A percentile compares a stretch with the other conserved stretches of the same genome.
Evolutionary conservation across 257 asterid genomes (phyloP).

Genomic region (Solanum acaule): DNA sequence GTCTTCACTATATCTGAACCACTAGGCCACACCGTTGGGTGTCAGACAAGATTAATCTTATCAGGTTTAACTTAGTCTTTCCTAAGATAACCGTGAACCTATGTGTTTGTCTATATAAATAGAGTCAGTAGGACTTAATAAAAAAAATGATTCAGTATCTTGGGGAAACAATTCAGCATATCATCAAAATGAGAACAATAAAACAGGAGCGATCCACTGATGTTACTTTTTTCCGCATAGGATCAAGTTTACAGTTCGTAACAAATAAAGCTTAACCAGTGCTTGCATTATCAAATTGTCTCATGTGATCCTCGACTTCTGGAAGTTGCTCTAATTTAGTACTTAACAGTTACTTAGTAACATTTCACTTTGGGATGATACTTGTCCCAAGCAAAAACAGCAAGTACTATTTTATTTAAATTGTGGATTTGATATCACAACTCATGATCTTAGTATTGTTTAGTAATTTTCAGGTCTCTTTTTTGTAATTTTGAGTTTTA

Average conservation of each 20-base stretch:
- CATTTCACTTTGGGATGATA: background rate
- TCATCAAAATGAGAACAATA: background rate
- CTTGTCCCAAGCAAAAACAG: background rate
- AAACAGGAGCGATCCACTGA: background rate
- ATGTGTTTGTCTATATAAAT: background rate
- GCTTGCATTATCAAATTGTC: background rate
- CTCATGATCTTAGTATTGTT: background rate
- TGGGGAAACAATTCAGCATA: background rate
- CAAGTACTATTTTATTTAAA: background rate
- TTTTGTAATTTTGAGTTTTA: background rate
- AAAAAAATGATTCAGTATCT: background rate
- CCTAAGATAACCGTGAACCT: background rate
- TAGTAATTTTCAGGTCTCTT: background rate
- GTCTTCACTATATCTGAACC: background rate
- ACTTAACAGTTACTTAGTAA: background rate
- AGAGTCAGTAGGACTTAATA: background rate
- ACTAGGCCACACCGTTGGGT: background rate
- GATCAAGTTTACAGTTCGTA: background rate
- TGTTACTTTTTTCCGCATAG: background rate
- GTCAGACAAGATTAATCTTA: background rate
- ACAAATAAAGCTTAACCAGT: background rate
- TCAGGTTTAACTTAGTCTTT: background rate
- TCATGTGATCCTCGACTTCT: background rate
- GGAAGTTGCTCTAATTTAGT: background rate
- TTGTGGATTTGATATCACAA: background rate